Conservation (phyloP, 106 monocot species). For the Vanilla planifolia region DNA sequence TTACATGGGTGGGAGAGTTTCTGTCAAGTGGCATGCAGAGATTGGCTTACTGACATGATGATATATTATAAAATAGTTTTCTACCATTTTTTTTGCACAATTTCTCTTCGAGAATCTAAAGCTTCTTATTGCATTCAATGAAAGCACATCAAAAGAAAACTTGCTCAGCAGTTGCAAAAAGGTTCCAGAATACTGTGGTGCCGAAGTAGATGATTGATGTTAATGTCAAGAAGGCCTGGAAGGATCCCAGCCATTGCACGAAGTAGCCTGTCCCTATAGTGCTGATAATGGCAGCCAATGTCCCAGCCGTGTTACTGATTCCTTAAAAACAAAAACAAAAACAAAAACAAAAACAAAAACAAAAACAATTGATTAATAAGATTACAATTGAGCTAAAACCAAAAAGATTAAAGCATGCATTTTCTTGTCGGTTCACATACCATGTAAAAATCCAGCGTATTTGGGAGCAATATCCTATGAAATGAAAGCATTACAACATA, state of each 20-base stretch:
- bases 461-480: slow-evolving; percentile 86
- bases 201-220: slow-evolving; percentile 70
- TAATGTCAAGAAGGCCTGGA: slow-evolving; percentile 84
- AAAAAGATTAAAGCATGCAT: not conserved
- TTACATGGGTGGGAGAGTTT: too few relatives aligned
- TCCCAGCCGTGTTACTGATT: slow-evolving; percentile 66
- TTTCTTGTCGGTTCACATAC: slow-evolving; percentile 23
- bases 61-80: too few relatives aligned
- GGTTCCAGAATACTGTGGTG: slow-evolving; percentile 64
- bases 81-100: too few relatives aligned
- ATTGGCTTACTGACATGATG: too few relatives aligned
- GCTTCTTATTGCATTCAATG: too few relatives aligned
- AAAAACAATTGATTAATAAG: not conserved
- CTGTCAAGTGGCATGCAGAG: too few relatives aligned
- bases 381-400: not conserved
- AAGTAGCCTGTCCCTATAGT: slow-evolving; percentile 88
- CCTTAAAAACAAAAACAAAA: slow-evolving; percentile 27
- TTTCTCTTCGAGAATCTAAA: too few relatives aligned
- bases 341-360: not conserved
- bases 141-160: slow-evolving; percentile 68
- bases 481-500: not conserved
- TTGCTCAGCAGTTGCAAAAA: slow-evolving; percentile 69
- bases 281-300: slow-evolving; percentile 79
- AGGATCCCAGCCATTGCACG: slow-evolving; percentile 88
- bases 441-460: slow-evolving; percentile 83